Evolutionary conservation across 2,329 filamentous ascomycete genomes (phyloP), one percentile per base, ranked within the genome.

Genomic region (Aspergillus felis): DNA sequence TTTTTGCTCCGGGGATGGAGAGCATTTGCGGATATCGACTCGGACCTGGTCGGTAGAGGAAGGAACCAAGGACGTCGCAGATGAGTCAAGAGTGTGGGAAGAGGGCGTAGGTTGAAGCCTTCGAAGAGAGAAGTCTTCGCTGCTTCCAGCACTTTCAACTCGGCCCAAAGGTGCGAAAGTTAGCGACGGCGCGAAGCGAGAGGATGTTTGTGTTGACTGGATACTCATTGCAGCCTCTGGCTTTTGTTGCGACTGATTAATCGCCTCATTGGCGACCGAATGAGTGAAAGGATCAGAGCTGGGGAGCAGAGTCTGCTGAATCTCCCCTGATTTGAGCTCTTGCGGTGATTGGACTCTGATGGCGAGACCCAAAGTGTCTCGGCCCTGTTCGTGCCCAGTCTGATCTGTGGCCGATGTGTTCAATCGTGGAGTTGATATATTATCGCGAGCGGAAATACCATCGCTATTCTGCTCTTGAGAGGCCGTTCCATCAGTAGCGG

Each of bases 361-460:
- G 2, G 76, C 74, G 10, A 82, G 68, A 9, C 79, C 79, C 24
- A 82, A 71, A 4, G 75, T 67, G 53, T 66, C 61, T 38, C 64
- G 62, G 5, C 56, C 69, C 20, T 71, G 72, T 42, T 72, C 72
- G 17, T 64, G 65, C 51, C 63, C 53, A 2, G 58, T 48, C 17
- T 54, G 20, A 42, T 65, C 61, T 6, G 53, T 49, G 6, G 53
- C 57, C 5, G 66, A 57, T 29, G 57, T 58, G 14, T 61, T 56
- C 5, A 68, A 32, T 4, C 61, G 65, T n/a, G 71, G 70, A 20
- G 69, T 71, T 42, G 68, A 62, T 17, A 57, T 61, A 41, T 64
- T 60, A 46, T 70, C 66, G 35, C 53, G 50, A n/a, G 53, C 54
- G 35, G 57, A 50, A 25, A 32, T 28, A n/a, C 27, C 50, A 17